Evolutionary conservation across 106 monocot species (phyloP), one percentile per base, ranked within the genome.

Genomic region (Dioscorea alata): DNA sequence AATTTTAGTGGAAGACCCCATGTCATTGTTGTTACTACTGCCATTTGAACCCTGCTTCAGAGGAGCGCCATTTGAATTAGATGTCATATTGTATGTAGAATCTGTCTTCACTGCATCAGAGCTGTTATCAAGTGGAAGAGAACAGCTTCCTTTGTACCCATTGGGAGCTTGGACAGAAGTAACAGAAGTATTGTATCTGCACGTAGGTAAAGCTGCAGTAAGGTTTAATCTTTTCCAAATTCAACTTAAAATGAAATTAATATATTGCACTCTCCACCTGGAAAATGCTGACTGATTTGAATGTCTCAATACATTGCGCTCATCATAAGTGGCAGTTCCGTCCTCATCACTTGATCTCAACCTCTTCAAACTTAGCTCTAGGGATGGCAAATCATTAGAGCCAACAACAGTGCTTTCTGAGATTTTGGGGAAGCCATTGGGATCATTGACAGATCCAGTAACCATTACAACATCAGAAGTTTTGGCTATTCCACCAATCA

Each of bases 281-380:
- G 89, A 84, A 73, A 97, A 97, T 22, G 96, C 96, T 54, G 96
- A 97, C 9, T 64, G 65, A 67, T 89, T 76, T 13, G 96, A 97
- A 78, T 66, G 84, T 75, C 74, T 88, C 57, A 91, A 58, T 71
- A 82, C 70, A 76, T 76, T 84, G 35, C 84, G 73, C 14, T 85
- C 89, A 60, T 82, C 42, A 10, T 42, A 42, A 42, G 42, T 42
- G 42, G 42, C 42, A 42, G 42, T 42, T 42, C 42, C 67, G 25
- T 42, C 67, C 65, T 80, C 84, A 48, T 70, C 76, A 66, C 53
- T 68, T 51, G 89, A 82, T 75, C 84, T 82, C 23, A 73, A 42
- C 69, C 83, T 82, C 76, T 97, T 97, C 65, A 87, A 74, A 74
- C 86, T 87, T 74, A 87, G 74, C 23, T 86, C 86, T 66, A 86